Evolutionary conservation across 306 rosid genomes (phyloP), one percentile per base, ranked within the genome.

Genomic region (Astragalus membranaceus): DNA sequence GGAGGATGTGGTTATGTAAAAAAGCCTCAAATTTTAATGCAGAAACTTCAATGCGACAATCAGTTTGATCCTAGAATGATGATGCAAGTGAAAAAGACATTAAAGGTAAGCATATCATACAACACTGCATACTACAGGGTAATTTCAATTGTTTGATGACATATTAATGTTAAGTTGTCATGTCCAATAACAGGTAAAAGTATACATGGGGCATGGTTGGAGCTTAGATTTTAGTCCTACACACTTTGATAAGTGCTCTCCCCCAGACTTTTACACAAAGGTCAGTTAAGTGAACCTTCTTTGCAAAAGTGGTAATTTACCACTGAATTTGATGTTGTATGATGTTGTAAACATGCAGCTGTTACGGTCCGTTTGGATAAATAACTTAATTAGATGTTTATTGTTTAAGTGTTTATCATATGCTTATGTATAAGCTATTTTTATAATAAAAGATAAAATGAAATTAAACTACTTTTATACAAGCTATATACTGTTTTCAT

Each of bases 1-100:
- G 98, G 98, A 75, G 97, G 85, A 36, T 90, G 94, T 74, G 98
- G 98, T 70, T 92, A 90, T 77, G 76, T 92, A 20, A 94, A 88
- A 43, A 94, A 88, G 67, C 98, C 98, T 32, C 82, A 78, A 54
- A 78, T 85, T 76, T 75, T 94, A 54, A 80, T 87, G 85, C 81
- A 69, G 42, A 80, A 75, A 62, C 79, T 80, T 66, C 73, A 85
- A 44, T 15, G 63, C 54, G 67, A 74, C 29, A 86, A 83, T 63
- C 89, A 84, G 14, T 88, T 88, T 62, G 90, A 90, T 80, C 98
- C 97, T 35, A 76, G 63, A 81, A 81, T 44, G 69, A 37, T 66
- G 39, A 20, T 80, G 68, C 72, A 66, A 8, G 83, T 73, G 75
- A 81, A 86, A 72, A 86, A 60, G 83, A 90, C 74, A 79, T 81